phyloP scores from a whole-genome alignment of 768 basidiomycete genomes.

The Vishniacozyma victoriae region DNA sequence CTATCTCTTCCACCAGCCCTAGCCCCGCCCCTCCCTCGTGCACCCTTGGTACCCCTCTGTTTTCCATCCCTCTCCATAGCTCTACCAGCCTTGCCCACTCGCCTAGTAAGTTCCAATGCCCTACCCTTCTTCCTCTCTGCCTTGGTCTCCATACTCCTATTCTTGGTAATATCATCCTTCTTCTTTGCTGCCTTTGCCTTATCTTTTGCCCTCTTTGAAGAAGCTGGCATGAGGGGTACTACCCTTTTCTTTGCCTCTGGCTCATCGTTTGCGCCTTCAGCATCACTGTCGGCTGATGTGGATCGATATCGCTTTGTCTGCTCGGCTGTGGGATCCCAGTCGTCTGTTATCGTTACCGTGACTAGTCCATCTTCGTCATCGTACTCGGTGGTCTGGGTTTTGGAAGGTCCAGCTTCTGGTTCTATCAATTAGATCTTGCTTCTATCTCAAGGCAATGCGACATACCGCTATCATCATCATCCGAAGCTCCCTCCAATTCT shows the following conservation, averaged over 20 bases:
- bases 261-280: not conserved
- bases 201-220: conserved; percentile 26
- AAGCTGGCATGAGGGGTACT: conserved; percentile 36
- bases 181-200: conserved; percentile 17
- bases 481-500: conserved; percentile 27
- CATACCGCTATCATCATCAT: conserved; percentile 53
- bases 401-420: conserved; percentile 23
- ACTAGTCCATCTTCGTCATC: conserved; percentile 79
- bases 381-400: conserved; percentile 51
- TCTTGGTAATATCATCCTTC: conserved; percentile 22
- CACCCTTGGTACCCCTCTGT: conserved; percentile 6
- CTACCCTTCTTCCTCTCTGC: conserved; percentile 59
- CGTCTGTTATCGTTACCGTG: conserved; percentile 84
- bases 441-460: conserved; percentile 49
- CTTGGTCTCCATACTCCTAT: conserved; percentile 64
- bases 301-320: not conserved
- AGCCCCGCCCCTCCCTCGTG: conserved; percentile 10
- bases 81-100: conserved; percentile 65
- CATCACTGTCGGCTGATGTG: not conserved
- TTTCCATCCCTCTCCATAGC: conserved; percentile 55
- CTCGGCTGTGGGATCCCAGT: conserved; percentile 65
- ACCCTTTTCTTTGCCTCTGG: conserved; percentile 1
- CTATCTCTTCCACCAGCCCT: conserved; percentile 19
- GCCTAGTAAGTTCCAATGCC: conserved; percentile 60
- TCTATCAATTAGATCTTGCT: conserved; percentile 21